These are phyloP conservation scores for Phycomyces blakesleeanus DNA, from an alignment of 192 early-diverging fungal species.

Conservation along the genomic window DNA sequence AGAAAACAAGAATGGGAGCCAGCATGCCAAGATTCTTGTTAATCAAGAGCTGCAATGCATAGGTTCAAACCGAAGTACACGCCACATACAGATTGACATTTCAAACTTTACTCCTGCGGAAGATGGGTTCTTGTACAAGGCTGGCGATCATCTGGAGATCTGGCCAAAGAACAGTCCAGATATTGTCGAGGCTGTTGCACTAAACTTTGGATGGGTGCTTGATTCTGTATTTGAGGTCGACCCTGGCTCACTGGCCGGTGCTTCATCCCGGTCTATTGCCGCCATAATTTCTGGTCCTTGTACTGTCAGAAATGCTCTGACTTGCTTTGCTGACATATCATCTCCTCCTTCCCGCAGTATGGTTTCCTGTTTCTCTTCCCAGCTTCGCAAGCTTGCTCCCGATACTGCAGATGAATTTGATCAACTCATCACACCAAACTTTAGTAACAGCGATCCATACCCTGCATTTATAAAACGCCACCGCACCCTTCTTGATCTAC, in stretches of 20 bases:
- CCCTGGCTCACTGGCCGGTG: neutral
- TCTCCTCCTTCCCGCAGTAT: constrained; percentile 41
- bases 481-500: constrained; percentile 47
- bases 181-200: constrained; percentile 41
- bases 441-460: constrained; percentile 31
- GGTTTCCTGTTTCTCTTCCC: constrained; percentile 34
- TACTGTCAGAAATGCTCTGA: constrained; percentile 45
- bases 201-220: constrained; percentile 44
- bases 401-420: constrained; percentile 34
- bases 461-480: constrained; percentile 37
- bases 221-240: constrained; percentile 50
- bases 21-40: constrained; percentile 30
- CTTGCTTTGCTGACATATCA: constrained; percentile 44
- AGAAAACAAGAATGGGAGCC: constrained; percentile 19
- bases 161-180: constrained; percentile 36
- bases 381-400: constrained; percentile 27
- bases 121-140: constrained; percentile 24
- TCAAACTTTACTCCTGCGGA: constrained; percentile 22
- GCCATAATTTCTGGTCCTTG: constrained; percentile 38
- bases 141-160: constrained; percentile 57
- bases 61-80: constrained; percentile 39
- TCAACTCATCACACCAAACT: constrained; percentile 28
- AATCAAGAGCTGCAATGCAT: constrained; percentile 42
- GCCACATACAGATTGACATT: constrained; percentile 39
- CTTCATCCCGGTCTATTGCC: constrained; percentile 46